These are phyloP conservation scores for Astrephomene gubernaculifera DNA, from an alignment of 139 green algal genomes.

Conservation along the genomic window DNA sequence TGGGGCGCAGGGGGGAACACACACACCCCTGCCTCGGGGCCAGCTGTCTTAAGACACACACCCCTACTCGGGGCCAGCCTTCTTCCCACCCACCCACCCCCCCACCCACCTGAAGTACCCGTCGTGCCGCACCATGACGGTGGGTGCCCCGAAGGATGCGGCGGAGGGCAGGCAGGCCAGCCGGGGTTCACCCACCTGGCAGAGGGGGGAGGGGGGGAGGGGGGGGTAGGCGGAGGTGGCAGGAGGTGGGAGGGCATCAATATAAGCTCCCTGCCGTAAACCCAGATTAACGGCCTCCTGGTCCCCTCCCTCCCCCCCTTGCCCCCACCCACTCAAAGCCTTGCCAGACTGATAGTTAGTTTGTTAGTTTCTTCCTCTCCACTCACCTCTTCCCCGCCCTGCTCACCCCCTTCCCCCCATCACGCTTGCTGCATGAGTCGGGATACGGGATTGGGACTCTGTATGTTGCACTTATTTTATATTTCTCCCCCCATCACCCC, in stretches of 20 bases:
- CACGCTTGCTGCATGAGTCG: no score
- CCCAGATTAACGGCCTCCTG: background rate
- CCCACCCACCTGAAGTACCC: slow-evolving; percentile 72
- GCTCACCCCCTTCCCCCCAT: background rate
- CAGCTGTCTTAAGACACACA: no score
- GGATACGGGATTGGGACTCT: no score
- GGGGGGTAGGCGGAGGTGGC: background rate
- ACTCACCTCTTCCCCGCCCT: background rate
- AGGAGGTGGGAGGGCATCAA: background rate
- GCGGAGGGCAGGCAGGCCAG: slow-evolving; percentile 41
- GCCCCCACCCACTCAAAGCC: background rate
- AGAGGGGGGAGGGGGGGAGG: background rate
- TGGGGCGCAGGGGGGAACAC: no score
- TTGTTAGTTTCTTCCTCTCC: background rate
- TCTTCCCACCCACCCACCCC: no score
- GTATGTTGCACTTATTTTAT: background rate
- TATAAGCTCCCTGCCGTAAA: background rate
- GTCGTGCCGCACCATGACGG: slow-evolving; percentile 75
- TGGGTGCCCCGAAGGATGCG: slow-evolving; percentile 49
- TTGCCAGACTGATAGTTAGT: background rate
- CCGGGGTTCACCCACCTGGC: slow-evolving; percentile 33
- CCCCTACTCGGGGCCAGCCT: no score
- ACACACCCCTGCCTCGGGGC: no score
- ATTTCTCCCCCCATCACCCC: background rate
- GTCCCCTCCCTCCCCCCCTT: background rate